Percentiles rank a stretch among this genome's conserved stretches.
Evolutionary conservation across 2,329 filamentous ascomycete species (phyloP).

Genomic region (Ophiostoma tasmaniense): DNA sequence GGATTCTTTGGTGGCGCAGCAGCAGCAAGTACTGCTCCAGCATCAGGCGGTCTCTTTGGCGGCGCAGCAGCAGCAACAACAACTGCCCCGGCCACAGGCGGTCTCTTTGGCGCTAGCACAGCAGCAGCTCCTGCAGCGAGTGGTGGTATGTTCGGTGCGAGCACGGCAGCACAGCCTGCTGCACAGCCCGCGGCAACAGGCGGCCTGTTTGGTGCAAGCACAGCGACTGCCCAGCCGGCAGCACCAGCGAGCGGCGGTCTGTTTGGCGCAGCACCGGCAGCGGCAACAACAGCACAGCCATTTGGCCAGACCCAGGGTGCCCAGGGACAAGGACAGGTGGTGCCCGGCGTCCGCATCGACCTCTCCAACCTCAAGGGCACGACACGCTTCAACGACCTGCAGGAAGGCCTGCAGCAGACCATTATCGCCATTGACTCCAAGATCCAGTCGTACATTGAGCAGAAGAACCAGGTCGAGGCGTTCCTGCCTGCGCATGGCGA

Average conservation of each 20-base stretch:
- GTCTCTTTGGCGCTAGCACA: slow-evolving; percentile 1
- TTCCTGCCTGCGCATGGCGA: slow-evolving; percentile 50
- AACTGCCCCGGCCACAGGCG: neutral
- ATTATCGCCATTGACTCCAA: slow-evolving; percentile 71
- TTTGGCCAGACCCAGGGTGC: slow-evolving; percentile 29
- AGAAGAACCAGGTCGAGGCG: slow-evolving; percentile 66
- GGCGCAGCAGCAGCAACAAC: slow-evolving; percentile 3
- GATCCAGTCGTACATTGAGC: slow-evolving; percentile 71
- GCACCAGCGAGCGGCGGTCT: slow-evolving; percentile 6
- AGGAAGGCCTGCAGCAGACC: slow-evolving; percentile 68
- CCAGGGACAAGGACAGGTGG: slow-evolving; percentile 27
- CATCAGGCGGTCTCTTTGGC: slow-evolving; percentile 17
- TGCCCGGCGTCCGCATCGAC: slow-evolving; percentile 71
- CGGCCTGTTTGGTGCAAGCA: slow-evolving; percentile 21
- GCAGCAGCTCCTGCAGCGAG: slow-evolving; percentile 2
- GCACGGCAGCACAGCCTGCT: slow-evolving; percentile 14
- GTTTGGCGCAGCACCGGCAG: slow-evolving; percentile 16
- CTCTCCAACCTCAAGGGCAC: slow-evolving; percentile 71
- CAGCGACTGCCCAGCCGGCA: slow-evolving; percentile 17
- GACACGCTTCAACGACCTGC: slow-evolving; percentile 84
- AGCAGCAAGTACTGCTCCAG: slow-evolving; percentile 22
- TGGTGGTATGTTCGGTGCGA: slow-evolving; percentile 27
- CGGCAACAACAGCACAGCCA: slow-evolving; percentile 27
- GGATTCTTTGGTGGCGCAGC: slow-evolving; percentile 21
- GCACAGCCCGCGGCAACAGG: slow-evolving; percentile 21